Evolutionary conservation across 208 protist genomes (phyloP).

Genomic region (Phytomonas sp.): DNA sequence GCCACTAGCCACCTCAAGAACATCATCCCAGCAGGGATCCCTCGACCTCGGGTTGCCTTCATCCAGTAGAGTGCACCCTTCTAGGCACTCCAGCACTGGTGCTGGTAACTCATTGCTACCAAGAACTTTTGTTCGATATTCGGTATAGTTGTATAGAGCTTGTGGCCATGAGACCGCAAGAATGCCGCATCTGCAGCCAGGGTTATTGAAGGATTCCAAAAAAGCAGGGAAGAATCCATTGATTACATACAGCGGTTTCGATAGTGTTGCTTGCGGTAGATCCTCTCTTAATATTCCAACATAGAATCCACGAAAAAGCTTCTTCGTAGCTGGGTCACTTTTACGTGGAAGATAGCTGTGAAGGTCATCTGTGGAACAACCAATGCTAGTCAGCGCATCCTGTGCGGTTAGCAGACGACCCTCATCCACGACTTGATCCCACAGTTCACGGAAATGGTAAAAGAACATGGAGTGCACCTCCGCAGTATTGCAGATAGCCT

Average conservation of each 20-base stretch:
- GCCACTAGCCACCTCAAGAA: slow-evolving; percentile 8
- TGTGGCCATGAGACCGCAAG: slow-evolving; percentile 32
- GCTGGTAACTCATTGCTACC: slow-evolving; percentile 18
- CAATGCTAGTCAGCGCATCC: slow-evolving; percentile 34
- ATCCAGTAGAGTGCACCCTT: not conserved
- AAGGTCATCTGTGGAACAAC: slow-evolving; percentile 3
- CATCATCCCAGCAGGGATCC: not conserved
- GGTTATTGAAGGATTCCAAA: slow-evolving; percentile 24
- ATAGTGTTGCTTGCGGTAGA: not conserved
- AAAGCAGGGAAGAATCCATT: slow-evolving; percentile 74
- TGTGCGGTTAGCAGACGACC: slow-evolving; percentile 47
- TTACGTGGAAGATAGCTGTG: not conserved
- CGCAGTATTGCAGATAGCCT: slow-evolving; percentile 23
- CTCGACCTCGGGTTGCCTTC: not conserved
- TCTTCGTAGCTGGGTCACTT: not conserved
- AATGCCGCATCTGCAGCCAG: not conserved
- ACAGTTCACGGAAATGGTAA: slow-evolving; percentile 43
- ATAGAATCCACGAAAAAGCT: slow-evolving; percentile 37
- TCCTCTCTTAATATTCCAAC: slow-evolving; percentile 11
- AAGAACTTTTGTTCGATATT: slow-evolving; percentile 40
- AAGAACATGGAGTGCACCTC: slow-evolving; percentile 46
- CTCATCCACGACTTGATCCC: slow-evolving; percentile 49
- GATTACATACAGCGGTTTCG: slow-evolving; percentile 37
- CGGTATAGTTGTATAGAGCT: slow-evolving; percentile 30
- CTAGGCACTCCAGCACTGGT: not conserved